Conservation (phyloP, 495 filamentous ascomycete species). For the Tricharina praecox region DNA sequence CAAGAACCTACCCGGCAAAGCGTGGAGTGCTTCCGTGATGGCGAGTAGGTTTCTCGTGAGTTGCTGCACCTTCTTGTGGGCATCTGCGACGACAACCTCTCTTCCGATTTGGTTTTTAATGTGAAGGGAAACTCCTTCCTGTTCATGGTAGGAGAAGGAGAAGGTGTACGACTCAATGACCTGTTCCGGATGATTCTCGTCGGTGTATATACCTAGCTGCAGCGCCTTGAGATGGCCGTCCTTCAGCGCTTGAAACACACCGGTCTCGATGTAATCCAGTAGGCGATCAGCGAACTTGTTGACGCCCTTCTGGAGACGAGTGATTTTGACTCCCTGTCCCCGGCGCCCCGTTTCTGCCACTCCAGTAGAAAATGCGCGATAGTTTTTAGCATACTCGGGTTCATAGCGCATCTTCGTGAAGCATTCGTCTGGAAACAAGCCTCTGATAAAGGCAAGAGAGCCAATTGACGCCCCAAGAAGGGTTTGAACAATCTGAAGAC, state of each 20-base stretch:
- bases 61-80: conserved; percentile 21
- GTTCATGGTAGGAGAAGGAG: conserved; percentile 24
- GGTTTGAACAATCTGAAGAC: conserved; percentile 25
- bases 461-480: conserved; percentile 21
- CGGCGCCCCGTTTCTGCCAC: conserved; percentile 6
- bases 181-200: conserved; percentile 21
- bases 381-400: conserved; percentile 11
- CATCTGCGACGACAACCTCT: conserved; percentile 19
- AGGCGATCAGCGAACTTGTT: conserved; percentile 21
- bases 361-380: conserved; percentile 6
- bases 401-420: conserved; percentile 24
- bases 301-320: conserved; percentile 23
- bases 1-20: conserved; percentile 19
- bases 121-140: conserved; percentile 7
- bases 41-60: conserved; percentile 24
- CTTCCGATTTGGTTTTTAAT: conserved; percentile 1
- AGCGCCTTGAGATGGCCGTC: conserved; percentile 25
- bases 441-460: conserved; percentile 12
- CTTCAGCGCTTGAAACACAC: conserved; percentile 22
- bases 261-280: conserved; percentile 25
- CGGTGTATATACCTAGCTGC: conserved; percentile 22
- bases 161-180: conserved; percentile 26
- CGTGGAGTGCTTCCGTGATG: conserved; percentile 23
- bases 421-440: conserved; percentile 27
- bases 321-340: conserved; percentile 18